A percentile compares a stretch with the other conserved stretches of the same genome.
Evolutionary conservation across 129 eudicot genomes (phyloP).

Genomic region (Centrapalus pauciflorus): DNA sequence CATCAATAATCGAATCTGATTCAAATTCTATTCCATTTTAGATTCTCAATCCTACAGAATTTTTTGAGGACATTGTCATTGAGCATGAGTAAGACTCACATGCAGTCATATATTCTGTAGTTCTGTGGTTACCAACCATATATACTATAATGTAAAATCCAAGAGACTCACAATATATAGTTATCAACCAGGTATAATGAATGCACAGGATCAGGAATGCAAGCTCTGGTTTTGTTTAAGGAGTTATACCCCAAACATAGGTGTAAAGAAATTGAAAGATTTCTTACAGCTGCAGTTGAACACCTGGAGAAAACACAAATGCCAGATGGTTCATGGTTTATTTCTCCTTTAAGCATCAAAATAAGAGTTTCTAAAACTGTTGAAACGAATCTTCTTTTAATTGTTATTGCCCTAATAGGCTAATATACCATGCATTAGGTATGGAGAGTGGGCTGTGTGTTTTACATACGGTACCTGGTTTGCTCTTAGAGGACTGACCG

Average conservation of each 20-base stretch:
- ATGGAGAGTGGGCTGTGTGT: conserved; percentile 81
- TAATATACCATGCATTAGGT: conserved; percentile 33
- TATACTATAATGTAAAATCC: background rate
- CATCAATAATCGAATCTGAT: background rate
- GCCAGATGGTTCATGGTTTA: conserved; percentile 83
- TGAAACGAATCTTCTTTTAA: background rate
- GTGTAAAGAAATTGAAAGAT: conserved; percentile 46
- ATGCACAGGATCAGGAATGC: conserved; percentile 64
- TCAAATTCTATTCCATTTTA: conserved; percentile 15
- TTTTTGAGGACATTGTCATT: conserved; percentile 63
- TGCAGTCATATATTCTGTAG: background rate
- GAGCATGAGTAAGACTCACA: conserved; percentile 46
- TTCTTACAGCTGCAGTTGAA: conserved; percentile 29
- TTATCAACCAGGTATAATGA: conserved; percentile 41
- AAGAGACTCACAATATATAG: background rate
- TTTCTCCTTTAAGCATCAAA: background rate
- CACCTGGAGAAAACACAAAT: conserved; percentile 52
- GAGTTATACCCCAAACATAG: conserved; percentile 49
- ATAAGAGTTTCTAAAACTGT: background rate
- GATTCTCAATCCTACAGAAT: conserved; percentile 77
- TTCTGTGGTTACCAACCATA: background rate
- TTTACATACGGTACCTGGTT: conserved; percentile 59
- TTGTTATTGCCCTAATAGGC: too few species aligned
- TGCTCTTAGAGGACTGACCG: conserved; percentile 54
- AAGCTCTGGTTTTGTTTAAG: conserved; percentile 50